These are phyloP conservation scores for Coemansia sp. DNA, from an alignment of 192 early-diverging fungal genomes.

Conservation along the genomic window DNA sequence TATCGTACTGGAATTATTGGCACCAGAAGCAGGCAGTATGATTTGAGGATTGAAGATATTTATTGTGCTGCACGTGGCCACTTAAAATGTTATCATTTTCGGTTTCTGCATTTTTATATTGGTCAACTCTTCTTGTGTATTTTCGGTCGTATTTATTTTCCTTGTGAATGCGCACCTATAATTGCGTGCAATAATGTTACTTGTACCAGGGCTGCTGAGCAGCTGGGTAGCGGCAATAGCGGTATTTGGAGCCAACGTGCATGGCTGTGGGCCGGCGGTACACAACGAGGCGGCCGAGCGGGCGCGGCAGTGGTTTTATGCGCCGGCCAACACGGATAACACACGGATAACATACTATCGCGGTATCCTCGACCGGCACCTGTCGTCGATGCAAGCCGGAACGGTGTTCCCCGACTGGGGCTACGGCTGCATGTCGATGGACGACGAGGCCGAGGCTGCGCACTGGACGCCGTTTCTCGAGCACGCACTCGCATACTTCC, in stretches of 20 bases:
- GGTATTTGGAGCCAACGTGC: neutral
- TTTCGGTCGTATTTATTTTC: no score
- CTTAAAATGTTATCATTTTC: no score
- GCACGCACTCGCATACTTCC: slow-evolving; percentile 20
- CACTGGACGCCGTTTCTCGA: slow-evolving; percentile 54
- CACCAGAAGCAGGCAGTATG: slow-evolving; percentile 8
- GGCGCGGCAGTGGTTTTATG: slow-evolving; percentile 43
- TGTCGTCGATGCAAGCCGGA: slow-evolving; percentile 38
- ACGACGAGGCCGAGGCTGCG: slow-evolving; percentile 46
- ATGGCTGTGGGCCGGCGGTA: slow-evolving; percentile 47
- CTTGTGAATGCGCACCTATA: no score
- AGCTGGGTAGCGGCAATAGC: neutral
- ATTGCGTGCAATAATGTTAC: neutral
- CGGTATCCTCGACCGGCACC: slow-evolving; percentile 36
- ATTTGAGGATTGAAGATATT: neutral
- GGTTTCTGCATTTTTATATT: neutral
- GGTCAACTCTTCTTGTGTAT: neutral
- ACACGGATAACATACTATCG: slow-evolving; percentile 12
- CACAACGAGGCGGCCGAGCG: slow-evolving; percentile 54
- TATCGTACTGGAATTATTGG: slow-evolving; percentile 40
- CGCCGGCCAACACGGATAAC: neutral
- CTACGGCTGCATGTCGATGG: slow-evolving; percentile 51
- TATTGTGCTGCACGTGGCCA: no score
- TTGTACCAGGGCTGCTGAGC: neutral
- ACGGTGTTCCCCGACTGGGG: slow-evolving; percentile 53